phyloP scores from a whole-genome alignment of 106 monocot species.

The Gastrodia elata region DNA sequence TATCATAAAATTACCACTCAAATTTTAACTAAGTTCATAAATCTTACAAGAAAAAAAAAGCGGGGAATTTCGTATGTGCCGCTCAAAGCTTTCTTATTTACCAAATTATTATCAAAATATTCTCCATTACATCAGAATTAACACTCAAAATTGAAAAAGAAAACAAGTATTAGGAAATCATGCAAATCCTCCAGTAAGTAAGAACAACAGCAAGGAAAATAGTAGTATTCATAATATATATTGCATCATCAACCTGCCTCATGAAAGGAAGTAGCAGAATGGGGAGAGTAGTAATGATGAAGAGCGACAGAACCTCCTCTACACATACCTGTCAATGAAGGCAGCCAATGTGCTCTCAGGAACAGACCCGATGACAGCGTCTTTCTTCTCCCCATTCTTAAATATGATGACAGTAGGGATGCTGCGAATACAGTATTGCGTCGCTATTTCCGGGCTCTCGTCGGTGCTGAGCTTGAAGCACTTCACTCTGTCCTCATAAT shows the following conservation, averaged over 20 bases:
- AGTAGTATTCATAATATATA: no score
- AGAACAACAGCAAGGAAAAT: background rate
- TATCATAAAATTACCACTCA: no score
- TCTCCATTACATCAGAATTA: no score
- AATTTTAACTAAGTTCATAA: no score
- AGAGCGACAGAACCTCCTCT: background rate
- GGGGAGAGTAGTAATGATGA: background rate
- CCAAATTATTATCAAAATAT: no score
- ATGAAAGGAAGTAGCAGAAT: background rate
- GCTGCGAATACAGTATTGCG: constrained; percentile 49
- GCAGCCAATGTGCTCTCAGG: constrained; percentile 27
- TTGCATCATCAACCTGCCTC: background rate
- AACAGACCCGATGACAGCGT: constrained; percentile 42
- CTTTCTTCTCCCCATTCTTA: constrained; percentile 59
- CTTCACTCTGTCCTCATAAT: constrained; percentile 35
- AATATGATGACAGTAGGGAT: constrained; percentile 57
- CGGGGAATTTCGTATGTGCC: no score
- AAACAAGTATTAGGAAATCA: background rate
- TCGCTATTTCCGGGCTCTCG: constrained; percentile 37
- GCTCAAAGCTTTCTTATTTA: no score
- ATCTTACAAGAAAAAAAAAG: no score
- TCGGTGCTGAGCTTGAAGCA: constrained; percentile 59
- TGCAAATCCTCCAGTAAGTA: background rate
- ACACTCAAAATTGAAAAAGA: background rate
- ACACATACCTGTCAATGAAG: constrained; percentile 30